Evolutionary conservation across 140 eudicot species (phyloP).

Genomic region (Stevia rebaudiana): DNA sequence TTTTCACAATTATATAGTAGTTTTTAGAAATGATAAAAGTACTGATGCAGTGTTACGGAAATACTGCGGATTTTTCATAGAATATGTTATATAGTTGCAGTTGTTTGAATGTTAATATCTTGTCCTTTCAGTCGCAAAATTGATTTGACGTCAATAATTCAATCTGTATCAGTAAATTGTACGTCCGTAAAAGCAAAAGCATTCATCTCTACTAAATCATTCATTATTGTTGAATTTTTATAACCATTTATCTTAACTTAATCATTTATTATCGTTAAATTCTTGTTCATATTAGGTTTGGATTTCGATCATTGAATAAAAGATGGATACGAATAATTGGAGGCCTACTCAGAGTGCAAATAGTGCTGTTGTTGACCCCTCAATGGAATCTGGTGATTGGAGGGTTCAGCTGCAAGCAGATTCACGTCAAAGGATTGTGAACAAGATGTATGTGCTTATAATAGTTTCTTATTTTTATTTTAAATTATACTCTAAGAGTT

Average conservation of each 20-base stretch:
- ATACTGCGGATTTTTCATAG: background rate
- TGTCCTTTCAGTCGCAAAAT: background rate
- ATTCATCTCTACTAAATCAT: background rate
- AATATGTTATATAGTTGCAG: background rate
- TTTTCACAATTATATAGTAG: background rate
- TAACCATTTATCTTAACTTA: too few species aligned
- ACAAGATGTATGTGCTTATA: conserved; percentile 43
- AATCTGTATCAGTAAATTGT: background rate
- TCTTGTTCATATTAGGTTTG: background rate
- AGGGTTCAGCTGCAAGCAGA: conserved; percentile 55
- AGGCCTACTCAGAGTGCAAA: conserved; percentile 34
- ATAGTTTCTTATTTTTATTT: background rate
- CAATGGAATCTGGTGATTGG: conserved; percentile 64
- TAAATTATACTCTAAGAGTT: background rate
- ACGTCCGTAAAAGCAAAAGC: background rate
- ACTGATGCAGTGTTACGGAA: background rate
- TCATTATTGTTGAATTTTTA: too few species aligned
- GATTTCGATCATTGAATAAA: conserved; percentile 1
- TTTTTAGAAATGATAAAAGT: background rate
- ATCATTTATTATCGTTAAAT: background rate
- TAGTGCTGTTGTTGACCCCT: conserved; percentile 20
- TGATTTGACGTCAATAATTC: background rate
- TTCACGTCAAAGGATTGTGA: conserved; percentile 53
- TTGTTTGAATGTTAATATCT: background rate
- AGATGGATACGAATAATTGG: conserved; percentile 59